Evolutionary conservation across 2,329 filamentous ascomycete genomes (phyloP).

Genomic region (Pyricularia sp.): DNA sequence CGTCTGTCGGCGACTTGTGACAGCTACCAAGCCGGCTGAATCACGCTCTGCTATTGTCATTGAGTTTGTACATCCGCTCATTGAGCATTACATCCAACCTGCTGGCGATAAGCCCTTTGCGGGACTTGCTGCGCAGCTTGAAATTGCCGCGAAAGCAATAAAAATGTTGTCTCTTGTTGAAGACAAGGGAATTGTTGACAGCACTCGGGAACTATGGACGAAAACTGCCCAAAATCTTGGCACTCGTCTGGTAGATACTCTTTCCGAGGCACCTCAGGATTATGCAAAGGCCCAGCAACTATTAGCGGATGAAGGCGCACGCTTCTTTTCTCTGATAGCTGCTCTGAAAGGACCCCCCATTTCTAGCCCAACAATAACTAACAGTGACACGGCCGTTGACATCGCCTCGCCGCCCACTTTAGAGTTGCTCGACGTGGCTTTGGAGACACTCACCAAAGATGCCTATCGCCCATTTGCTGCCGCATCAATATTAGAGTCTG

Average conservation of each 20-base stretch:
- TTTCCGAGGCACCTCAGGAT: conserved; percentile 71
- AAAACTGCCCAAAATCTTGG: conserved; percentile 48
- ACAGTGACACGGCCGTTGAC: conserved; percentile 13
- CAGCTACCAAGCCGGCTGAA: conserved; percentile 29
- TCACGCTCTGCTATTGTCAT: conserved; percentile 30
- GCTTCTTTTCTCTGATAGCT: conserved; percentile 50
- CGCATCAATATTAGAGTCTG: conserved; percentile 30
- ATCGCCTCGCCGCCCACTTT: conserved; percentile 17
- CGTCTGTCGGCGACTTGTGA: conserved; percentile 40
- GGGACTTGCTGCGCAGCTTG: conserved; percentile 19
- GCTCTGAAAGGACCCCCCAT: conserved; percentile 17
- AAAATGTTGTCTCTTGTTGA: conserved; percentile 27
- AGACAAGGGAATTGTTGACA: conserved; percentile 27
- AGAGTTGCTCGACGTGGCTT: conserved; percentile 20
- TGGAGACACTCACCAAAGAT: conserved; percentile 31
- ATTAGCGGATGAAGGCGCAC: conserved; percentile 51
- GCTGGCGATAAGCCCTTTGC: conserved; percentile 25
- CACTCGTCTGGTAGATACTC: conserved; percentile 55
- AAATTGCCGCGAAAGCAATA: conserved; percentile 34
- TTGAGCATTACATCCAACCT: conserved; percentile 38
- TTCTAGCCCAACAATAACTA: not conserved
- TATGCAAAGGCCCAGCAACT: conserved; percentile 58
- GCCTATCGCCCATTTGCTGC: conserved; percentile 46
- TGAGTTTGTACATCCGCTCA: conserved; percentile 36
- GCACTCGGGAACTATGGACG: conserved; percentile 48